Evolutionary conservation across 805 yeast genomes (phyloP), one percentile per base, ranked within the genome.

Genomic region (Candida glaebosa): DNA sequence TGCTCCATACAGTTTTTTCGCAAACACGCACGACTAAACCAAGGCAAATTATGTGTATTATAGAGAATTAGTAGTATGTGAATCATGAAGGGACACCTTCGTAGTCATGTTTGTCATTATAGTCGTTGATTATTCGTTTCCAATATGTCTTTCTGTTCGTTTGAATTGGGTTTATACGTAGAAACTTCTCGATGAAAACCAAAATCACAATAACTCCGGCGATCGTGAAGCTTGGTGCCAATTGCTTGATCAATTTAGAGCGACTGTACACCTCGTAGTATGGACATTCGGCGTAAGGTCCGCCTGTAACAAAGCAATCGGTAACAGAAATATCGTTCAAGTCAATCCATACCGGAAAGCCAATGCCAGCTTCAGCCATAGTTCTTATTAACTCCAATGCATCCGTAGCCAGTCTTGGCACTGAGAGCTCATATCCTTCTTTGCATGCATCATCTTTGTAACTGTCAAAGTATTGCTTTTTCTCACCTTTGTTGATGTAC

Each of bases 271-370:
- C 72, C 35, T 67, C 67, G 42, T 76, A 78, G 56, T 89, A 89
- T 0, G 97, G 96, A 57, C 98, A 90, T 24, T 65, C 56, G 0
- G 91, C 82, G 46, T 77, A 71, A 0, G 87, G 78, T 0, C 96
- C 96, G 1, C 96, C 96, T 9, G 76, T 60, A 3, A 89, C 89
- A 90, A 93, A 91, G 55, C 98, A 90, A 41, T 79, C 76, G 2
- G 73, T 63, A 16, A 81, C 79, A 1, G 87, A 76, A 17, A 91
- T 71, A 14, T 90, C 87, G 56, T 91, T 90, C 47, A 88, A 51
- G 61, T 87, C 88, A 3, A 88, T 76, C 97, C 97, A 90, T 0
- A 79, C 65, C 0, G 77, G 76, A 10, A 50, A 60, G 12, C 45
- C 49, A 2, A 53, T 46, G 12, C 61, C 57, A 2, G 51, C 26